Conservation (phyloP, 1,284 basidiomycete species). For the Polyporus tsugae region DNA sequence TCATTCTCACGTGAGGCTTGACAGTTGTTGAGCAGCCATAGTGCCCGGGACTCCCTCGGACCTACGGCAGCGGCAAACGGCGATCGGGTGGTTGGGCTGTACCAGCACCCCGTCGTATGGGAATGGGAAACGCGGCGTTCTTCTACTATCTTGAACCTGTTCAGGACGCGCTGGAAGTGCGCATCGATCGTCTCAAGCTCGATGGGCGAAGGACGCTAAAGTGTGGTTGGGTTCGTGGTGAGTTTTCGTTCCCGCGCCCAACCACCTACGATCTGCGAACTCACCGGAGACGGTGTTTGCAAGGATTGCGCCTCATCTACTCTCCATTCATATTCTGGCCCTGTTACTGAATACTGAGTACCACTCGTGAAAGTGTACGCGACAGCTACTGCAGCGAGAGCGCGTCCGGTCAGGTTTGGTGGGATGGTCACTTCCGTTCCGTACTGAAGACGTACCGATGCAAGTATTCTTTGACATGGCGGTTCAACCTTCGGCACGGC, state of each 20-base stretch:
- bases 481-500: background rate
- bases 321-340: background rate
- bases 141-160: background rate
- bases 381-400: background rate
- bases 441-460: background rate
- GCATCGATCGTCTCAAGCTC: background rate
- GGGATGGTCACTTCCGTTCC: background rate
- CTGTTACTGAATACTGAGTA: background rate
- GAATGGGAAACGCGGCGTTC: background rate
- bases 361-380: background rate
- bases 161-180: background rate
- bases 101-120: background rate
- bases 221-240: background rate
- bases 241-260: background rate
- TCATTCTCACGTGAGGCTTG: background rate
- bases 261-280: background rate
- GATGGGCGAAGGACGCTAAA: background rate
- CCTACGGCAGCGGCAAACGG: background rate
- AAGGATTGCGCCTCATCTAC: background rate
- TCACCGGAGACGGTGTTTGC: background rate
- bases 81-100: slow-evolving; percentile 1
- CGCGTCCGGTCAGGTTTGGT: background rate
- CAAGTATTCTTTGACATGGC: background rate
- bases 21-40: slow-evolving; percentile 3
- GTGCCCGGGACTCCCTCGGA: background rate